Evolutionary conservation across 1,284 basidiomycete genomes (phyloP), one percentile per base, ranked within the genome.

Genomic region (Ceraceosorus guamensis): DNA sequence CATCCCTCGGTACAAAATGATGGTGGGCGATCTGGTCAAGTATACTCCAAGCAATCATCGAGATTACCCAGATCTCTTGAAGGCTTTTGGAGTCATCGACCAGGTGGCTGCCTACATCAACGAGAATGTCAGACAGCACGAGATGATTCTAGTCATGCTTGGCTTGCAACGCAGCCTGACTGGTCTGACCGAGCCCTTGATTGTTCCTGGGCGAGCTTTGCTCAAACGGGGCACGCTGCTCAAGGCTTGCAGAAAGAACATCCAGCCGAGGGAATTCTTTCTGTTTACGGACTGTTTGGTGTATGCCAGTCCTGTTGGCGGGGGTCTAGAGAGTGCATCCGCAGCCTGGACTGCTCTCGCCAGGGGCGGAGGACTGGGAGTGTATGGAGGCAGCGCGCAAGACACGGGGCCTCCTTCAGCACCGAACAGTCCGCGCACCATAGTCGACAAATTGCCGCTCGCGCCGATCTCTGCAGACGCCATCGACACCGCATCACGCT

Each of bases 351-450:
- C 49, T 46, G 59, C 61, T 55, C 37, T 65, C 24, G 13, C 48
- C 30, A 47, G 45, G 13, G 46, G 49, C 49, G 52, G 24, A 6
- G 11, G 46, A n/a, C 16, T 50, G 13, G n/a, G n/a, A n/a, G n/a
- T n/a, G n/a, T 18, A 30, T 5, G 52, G 49, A 8, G 48, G 11
- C 11, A 48, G 46, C 8, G 13, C 11, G 5, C 10, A 44, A 8
- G n/a, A n/a, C n/a, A n/a, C n/a, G n/a, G n/a, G n/a, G n/a, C n/a
- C n/a, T n/a, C n/a, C n/a, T n/a, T n/a, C n/a, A n/a, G 30, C 46
- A 13, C 47, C 49, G n/a, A n/a, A 11, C 11, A 50, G 46, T 51
- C 47, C 52, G 13, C 89, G 35, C 89, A 89, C 70, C n/a, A 44
- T 44, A 44, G n/a, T 44, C 13, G 13, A 14, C 14, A 44, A 13